Conservation (phyloP, 2,329 filamentous ascomycete species). For the Tolypocladium pustulatum region DNA sequence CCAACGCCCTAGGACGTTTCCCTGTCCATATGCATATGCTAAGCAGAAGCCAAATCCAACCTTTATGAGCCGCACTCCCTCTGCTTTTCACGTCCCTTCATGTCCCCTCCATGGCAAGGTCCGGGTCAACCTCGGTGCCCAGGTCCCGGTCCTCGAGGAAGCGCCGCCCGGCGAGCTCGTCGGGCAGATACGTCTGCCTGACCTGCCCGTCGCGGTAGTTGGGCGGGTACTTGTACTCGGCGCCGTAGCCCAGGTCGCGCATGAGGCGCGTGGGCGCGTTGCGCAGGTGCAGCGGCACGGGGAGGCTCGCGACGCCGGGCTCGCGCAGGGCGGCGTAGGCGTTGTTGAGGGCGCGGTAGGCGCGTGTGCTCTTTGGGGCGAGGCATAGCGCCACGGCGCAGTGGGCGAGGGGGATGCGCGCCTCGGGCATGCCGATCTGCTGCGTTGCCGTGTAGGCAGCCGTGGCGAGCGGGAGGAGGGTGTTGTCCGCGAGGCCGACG, state of each 20-base stretch:
- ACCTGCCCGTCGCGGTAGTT: constrained; percentile 77
- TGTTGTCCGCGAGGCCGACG: constrained; percentile 80
- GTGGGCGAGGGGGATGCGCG: constrained; percentile 84
- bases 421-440: constrained; percentile 92
- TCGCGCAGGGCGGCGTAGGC: constrained; percentile 71
- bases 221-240: constrained; percentile 94
- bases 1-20: not conserved
- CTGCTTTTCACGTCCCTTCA: not conserved
- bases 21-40: not conserved
- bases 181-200: constrained; percentile 82
- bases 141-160: constrained; percentile 78
- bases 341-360: constrained; percentile 73
- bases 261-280: constrained; percentile 90
- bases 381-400: constrained; percentile 70
- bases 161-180: constrained; percentile 53
- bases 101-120: constrained; percentile 34
- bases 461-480: constrained; percentile 72
- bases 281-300: constrained; percentile 76
- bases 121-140: constrained; percentile 67
- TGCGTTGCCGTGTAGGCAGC: constrained; percentile 80
- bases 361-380: constrained; percentile 76
- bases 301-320: constrained; percentile 70
- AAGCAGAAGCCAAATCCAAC: not conserved
- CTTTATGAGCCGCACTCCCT: not conserved
- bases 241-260: constrained; percentile 85